Evolutionary conservation across 2,329 filamentous ascomycete species (phyloP), one percentile per base, ranked within the genome.

Genomic region (Penicillium sp.): DNA sequence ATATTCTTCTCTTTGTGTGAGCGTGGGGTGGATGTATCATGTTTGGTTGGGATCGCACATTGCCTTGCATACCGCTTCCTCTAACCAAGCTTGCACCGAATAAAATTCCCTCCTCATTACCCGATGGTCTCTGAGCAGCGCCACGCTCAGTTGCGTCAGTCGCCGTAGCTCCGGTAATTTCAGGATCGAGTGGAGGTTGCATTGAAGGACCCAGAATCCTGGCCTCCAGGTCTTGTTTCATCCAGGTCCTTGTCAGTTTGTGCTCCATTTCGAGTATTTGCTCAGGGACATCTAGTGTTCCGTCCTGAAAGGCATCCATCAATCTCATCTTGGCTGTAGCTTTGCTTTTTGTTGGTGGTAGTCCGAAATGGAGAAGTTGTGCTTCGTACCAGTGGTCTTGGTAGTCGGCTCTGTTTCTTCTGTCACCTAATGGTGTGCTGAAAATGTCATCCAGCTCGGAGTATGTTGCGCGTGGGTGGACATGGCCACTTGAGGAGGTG

Each of bases 311-410:
- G 8, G 83, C 83, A 59, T 85, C 80, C n/a, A 81, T 76, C 16
- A 88, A 71, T 2, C 84, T 74, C 73, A 85, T 80, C 54, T 84
- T 82, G 10, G 84, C 84, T 0, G 79, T 78, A 22, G 81, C 78
- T 70, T 87, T 87, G 43, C 78, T 77, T 63, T 83, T 84, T 18
- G 82, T 83, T 0, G 78, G 76, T 7, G 74, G 75, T 0, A 88
- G 74, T 1, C 82, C 84, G 70, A 87, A 87, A 69, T 88, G 85
- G 4, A 85, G 70, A 11, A 87, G 76, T 59, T 88, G 84, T 0
- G 85, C 83, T 59, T 84, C 79, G 56, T 84, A 87, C 81, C 81
- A 88, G 60, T 86, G 82, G 1, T 77, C 83, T 0, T 83, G 79
- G 42, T 78, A 78, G 62, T 86, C 82, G 43, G 79, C 76, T 16